phyloP scores from a whole-genome alignment of 306 rosid genomes.

The Abrus precatorius region DNA sequence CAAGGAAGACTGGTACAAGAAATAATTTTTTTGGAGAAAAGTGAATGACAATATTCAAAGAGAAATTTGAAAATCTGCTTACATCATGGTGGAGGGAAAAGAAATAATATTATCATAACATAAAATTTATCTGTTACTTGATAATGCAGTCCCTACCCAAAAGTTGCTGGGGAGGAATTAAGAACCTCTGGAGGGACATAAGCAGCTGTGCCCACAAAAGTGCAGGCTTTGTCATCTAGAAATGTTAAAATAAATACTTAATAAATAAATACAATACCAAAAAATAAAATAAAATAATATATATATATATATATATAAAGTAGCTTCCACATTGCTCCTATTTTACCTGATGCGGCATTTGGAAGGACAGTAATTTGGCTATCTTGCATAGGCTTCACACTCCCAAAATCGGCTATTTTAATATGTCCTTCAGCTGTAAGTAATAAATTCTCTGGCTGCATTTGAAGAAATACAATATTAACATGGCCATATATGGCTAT shows the following conservation, averaged over 20 bases:
- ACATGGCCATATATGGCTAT: constrained; percentile 42
- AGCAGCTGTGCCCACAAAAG: constrained; percentile 99
- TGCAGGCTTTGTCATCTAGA: constrained; percentile 97
- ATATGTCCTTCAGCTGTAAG: constrained; percentile 91
- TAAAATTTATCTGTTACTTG: constrained; percentile 7
- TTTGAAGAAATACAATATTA: constrained; percentile 50
- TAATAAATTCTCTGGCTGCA: constrained; percentile 98
- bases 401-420: constrained; percentile 99
- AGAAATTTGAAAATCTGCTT: background rate
- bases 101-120: constrained; percentile 40
- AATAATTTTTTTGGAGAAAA: constrained; percentile 8
- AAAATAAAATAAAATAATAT: too few species aligned
- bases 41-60: background rate
- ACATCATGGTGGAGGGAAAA: background rate
- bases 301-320: background rate
- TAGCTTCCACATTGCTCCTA: constrained; percentile 34
- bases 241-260: background rate
- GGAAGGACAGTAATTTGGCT: constrained; percentile 96
- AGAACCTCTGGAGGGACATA: constrained; percentile 99
- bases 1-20: constrained; percentile 20
- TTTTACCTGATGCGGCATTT: constrained; percentile 95
- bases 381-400: constrained; percentile 98
- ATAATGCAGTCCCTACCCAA: constrained; percentile 68
- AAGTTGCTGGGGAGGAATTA: constrained; percentile 99
- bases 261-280: constrained; percentile 43